Conservation (phyloP, 768 basidiomycete genomes). For the Auriscalpium microsporum region DNA sequence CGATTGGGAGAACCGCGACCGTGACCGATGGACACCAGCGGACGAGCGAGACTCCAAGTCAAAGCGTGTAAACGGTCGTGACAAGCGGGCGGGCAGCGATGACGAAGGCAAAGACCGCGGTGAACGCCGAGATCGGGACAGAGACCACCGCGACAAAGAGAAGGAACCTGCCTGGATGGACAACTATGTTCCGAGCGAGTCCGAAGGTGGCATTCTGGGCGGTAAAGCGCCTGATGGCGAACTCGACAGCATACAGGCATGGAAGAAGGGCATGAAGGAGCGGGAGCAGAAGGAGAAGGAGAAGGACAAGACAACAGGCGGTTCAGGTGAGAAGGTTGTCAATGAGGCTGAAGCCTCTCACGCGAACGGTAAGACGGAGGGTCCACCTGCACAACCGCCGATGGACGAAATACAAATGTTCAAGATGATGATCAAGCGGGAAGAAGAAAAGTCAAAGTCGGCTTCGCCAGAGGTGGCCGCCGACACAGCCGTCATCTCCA, state of each 20-base stretch:
- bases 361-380: constrained; percentile 8
- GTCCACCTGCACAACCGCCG: constrained; percentile 23
- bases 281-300: constrained; percentile 59
- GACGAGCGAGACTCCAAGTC: constrained; percentile 64
- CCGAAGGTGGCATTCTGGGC: constrained; percentile 55
- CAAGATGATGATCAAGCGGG: constrained; percentile 75
- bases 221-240: constrained; percentile 53
- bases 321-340: constrained; percentile 10
- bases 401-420: constrained; percentile 82
- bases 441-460: constrained; percentile 43
- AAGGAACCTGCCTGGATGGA: constrained; percentile 94
- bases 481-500: too few relatives aligned
- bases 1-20: constrained; percentile 27
- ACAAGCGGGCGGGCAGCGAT: constrained; percentile 47
- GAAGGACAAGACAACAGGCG: constrained; percentile 24
- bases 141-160: constrained; percentile 50
- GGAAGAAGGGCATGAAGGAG: constrained; percentile 80
- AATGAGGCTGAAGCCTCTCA: constrained; percentile 6
- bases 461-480: constrained; percentile 8
- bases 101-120: constrained; percentile 40
- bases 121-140: constrained; percentile 42
- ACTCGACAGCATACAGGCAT: constrained; percentile 77
- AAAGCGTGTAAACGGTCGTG: constrained; percentile 52
- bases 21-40: constrained; percentile 42
- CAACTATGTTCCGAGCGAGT: constrained; percentile 60